These are phyloP conservation scores for Xanthoconium stramineum DNA, from an alignment of 768 basidiomycete genomes.

Conservation along the genomic window DNA sequence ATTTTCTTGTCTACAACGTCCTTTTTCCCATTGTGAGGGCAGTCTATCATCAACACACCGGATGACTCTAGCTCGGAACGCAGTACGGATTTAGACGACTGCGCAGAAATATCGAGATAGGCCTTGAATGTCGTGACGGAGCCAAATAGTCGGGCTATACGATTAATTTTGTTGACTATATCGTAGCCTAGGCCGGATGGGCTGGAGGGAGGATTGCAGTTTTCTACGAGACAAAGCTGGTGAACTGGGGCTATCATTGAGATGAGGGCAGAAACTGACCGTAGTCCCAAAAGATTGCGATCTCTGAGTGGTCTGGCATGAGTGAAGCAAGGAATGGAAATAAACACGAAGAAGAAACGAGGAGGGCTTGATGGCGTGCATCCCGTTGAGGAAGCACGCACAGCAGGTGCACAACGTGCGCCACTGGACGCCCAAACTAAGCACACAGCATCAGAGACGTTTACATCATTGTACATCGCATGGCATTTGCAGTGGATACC, in stretches of 20 bases:
- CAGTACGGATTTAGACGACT: slow-evolving; percentile 30
- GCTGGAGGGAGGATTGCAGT: slow-evolving; percentile 30
- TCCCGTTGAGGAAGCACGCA: slow-evolving; percentile 11
- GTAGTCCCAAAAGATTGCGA: slow-evolving; percentile 44
- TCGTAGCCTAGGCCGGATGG: slow-evolving; percentile 37
- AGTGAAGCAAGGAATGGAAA: slow-evolving; percentile 9
- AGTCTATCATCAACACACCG: slow-evolving; percentile 40
- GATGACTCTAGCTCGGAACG: slow-evolving; percentile 45
- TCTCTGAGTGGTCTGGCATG: slow-evolving; percentile 36
- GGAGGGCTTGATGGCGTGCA: slow-evolving; percentile 11
- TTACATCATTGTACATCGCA: slow-evolving; percentile 22
- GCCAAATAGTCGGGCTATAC: slow-evolving; percentile 46
- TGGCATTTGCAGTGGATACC: slow-evolving; percentile 12
- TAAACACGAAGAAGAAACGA: slow-evolving; percentile 5
- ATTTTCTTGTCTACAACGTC: slow-evolving; percentile 47
- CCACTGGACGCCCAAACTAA: slow-evolving; percentile 17
- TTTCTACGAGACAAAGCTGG: slow-evolving; percentile 23
- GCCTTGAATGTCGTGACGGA: slow-evolving; percentile 51
- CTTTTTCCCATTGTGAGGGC: slow-evolving; percentile 32
- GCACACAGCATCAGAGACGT: background rate
- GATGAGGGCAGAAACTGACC: slow-evolving; percentile 19
- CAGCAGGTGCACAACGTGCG: slow-evolving; percentile 9
- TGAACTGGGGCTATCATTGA: background rate
- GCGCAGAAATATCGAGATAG: slow-evolving; percentile 47
- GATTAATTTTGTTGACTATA: slow-evolving; percentile 42